Percentiles rank a stretch among this genome's conserved stretches.
phyloP scores from a whole-genome alignment of 148 eudicot species.

The Limonium bicolor region DNA sequence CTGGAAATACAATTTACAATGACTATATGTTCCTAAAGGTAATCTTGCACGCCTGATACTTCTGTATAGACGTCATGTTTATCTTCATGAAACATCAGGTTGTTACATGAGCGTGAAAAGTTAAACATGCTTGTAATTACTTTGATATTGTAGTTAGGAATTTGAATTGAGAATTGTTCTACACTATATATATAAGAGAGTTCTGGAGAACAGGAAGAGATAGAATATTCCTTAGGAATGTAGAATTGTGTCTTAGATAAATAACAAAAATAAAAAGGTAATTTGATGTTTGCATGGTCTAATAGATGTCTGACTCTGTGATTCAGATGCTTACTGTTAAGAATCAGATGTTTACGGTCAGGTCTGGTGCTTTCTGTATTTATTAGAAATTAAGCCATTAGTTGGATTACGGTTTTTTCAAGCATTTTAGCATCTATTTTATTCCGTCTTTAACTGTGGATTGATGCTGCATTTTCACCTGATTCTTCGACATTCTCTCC shows the following conservation, averaged over 20 bases:
- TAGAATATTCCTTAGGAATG: too few relatives aligned
- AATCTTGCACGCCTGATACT: not conserved
- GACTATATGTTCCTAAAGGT: conserved; percentile 74
- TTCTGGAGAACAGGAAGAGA: too few relatives aligned
- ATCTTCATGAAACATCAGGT: not conserved
- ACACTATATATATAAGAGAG: too few relatives aligned
- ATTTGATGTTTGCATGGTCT: too few relatives aligned
- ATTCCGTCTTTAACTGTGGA: not conserved
- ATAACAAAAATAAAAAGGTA: too few relatives aligned
- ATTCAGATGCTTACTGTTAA: too few relatives aligned
- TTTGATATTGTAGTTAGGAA: not conserved
- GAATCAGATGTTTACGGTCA: too few relatives aligned
- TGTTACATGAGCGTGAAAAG: not conserved
- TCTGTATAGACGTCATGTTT: not conserved
- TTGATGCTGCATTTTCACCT: not conserved
- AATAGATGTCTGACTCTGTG: too few relatives aligned
- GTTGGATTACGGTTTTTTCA: not conserved
- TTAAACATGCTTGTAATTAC: not conserved
- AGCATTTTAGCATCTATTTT: not conserved
- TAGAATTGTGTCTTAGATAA: too few relatives aligned
- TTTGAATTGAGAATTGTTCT: too few relatives aligned
- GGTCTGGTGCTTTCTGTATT: not conserved
- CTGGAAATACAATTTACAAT: conserved; percentile 66
- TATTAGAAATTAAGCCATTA: not conserved
- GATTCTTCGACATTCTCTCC: not conserved